These are phyloP conservation scores for Nicotiana noctiflora DNA, from an alignment of 257 asterid species.

Conservation along the genomic window DNA sequence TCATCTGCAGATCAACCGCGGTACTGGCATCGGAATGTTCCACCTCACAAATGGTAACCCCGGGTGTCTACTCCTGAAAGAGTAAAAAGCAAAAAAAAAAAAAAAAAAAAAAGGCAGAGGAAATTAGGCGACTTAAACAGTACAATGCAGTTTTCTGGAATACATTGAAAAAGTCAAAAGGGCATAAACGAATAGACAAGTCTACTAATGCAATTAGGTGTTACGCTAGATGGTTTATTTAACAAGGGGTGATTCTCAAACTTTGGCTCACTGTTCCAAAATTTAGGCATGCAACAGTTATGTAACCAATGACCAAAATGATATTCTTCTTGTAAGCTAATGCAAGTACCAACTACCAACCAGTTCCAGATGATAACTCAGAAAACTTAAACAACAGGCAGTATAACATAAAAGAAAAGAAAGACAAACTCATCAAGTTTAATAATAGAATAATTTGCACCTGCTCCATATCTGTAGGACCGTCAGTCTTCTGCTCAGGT, in stretches of 20 bases:
- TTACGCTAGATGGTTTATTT: neutral
- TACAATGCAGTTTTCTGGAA: neutral
- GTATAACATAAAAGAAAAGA: neutral
- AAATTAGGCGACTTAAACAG: neutral
- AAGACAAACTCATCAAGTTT: neutral
- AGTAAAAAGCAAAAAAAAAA: too few relatives aligned
- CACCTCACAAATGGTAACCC: neutral
- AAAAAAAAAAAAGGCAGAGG: neutral
- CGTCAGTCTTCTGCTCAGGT: slow-evolving; percentile 47
- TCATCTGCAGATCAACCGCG: neutral
- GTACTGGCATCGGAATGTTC: neutral
- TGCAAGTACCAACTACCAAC: slow-evolving; percentile 1
- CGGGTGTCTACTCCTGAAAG: slow-evolving; percentile 1
- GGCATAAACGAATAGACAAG: neutral
- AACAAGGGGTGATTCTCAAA: neutral
- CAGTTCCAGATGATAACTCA: neutral
- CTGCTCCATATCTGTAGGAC: slow-evolving; percentile 77
- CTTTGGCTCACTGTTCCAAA: neutral
- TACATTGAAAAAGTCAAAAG: neutral
- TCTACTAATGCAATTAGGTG: neutral
- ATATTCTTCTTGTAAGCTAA: neutral
- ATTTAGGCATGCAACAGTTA: neutral
- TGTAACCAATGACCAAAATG: neutral
- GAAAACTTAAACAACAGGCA: neutral
- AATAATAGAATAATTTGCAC: slow-evolving; percentile 23